Conservation (phyloP, 2,329 filamentous ascomycete genomes). For the Xylariaceae sp. region DNA sequence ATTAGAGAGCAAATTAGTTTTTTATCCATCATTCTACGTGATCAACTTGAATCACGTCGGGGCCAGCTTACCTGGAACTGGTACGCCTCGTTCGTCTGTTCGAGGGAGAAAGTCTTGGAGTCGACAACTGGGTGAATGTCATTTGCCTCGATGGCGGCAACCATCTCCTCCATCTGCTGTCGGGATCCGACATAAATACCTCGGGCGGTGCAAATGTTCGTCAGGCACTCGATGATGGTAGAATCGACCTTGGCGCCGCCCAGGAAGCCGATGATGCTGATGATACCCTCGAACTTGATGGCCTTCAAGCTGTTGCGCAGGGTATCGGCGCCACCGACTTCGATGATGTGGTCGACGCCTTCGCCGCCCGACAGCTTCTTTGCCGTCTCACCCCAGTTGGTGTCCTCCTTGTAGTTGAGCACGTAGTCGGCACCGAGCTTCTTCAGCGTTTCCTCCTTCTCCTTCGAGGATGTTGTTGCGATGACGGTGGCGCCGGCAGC, state of each 20-base stretch:
- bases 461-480: slow-evolving; percentile 41
- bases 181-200: slow-evolving; percentile 38
- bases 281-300: slow-evolving; percentile 41
- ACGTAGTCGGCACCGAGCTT: slow-evolving; percentile 45
- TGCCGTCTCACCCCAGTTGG: slow-evolving; percentile 42
- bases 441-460: slow-evolving; percentile 39
- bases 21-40: background rate
- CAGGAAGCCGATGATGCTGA: slow-evolving; percentile 40
- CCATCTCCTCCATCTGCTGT: slow-evolving; percentile 39
- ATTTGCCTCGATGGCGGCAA: slow-evolving; percentile 37
- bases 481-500: slow-evolving; percentile 44
- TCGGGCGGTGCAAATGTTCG: slow-evolving; percentile 34
- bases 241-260: slow-evolving; percentile 40
- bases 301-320: slow-evolving; percentile 41
- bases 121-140: slow-evolving; percentile 39
- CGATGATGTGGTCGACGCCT: slow-evolving; percentile 44
- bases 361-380: slow-evolving; percentile 37
- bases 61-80: slow-evolving; percentile 42
- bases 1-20: slow-evolving; percentile 4
- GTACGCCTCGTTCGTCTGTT: slow-evolving; percentile 40
- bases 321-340: slow-evolving; percentile 42
- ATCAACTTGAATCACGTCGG: background rate
- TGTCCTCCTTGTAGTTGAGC: slow-evolving; percentile 44
- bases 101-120: slow-evolving; percentile 34
- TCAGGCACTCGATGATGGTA: slow-evolving; percentile 46